A percentile compares a stretch with the other conserved stretches of the same genome.
phyloP scores from a whole-genome alignment of 805 yeast genomes.

The Sugiyamaella qingdaonensis region DNA sequence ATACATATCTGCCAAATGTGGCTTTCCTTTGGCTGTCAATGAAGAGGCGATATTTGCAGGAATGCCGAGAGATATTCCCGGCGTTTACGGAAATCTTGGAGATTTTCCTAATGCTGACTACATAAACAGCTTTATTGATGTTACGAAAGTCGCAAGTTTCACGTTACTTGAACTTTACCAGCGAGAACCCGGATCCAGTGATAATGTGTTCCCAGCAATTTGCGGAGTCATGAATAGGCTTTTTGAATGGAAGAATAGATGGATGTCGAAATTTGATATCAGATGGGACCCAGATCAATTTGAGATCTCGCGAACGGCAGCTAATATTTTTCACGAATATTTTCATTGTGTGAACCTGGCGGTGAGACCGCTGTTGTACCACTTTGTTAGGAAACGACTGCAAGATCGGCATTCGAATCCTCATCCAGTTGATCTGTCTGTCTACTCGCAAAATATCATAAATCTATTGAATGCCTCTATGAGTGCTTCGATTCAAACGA shows the following conservation, averaged over 20 bases:
- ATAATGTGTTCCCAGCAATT: conserved; percentile 17
- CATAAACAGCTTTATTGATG: conserved; percentile 22
- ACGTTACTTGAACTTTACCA: conserved; percentile 21
- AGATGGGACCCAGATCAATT: conserved; percentile 13
- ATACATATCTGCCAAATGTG: conserved; percentile 23
- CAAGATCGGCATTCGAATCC: conserved; percentile 12
- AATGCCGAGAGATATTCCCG: conserved; percentile 15
- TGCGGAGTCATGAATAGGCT: conserved; percentile 16
- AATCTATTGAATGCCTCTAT: conserved; percentile 22
- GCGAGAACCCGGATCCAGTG: conserved; percentile 9
- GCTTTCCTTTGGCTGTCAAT: conserved; percentile 21
- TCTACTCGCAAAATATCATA: conserved; percentile 16
- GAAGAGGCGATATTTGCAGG: conserved; percentile 19
- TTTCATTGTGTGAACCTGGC: conserved; percentile 24
- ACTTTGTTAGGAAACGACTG: conserved; percentile 23
- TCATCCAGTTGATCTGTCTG: conserved; percentile 14
- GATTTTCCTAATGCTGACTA: conserved; percentile 20
- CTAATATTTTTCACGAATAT: conserved; percentile 23
- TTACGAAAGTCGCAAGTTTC: conserved; percentile 18
- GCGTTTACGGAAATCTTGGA: neutral
- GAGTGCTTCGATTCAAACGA: conserved; percentile 24
- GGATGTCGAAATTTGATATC: conserved; percentile 16
- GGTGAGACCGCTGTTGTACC: conserved; percentile 24
- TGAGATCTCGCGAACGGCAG: conserved; percentile 16
- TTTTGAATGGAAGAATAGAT: conserved; percentile 20